Percentiles rank a stretch among this genome's conserved stretches.
phyloP scores from a whole-genome alignment of 768 basidiomycete species.

The Boletus eberwhitei region DNA sequence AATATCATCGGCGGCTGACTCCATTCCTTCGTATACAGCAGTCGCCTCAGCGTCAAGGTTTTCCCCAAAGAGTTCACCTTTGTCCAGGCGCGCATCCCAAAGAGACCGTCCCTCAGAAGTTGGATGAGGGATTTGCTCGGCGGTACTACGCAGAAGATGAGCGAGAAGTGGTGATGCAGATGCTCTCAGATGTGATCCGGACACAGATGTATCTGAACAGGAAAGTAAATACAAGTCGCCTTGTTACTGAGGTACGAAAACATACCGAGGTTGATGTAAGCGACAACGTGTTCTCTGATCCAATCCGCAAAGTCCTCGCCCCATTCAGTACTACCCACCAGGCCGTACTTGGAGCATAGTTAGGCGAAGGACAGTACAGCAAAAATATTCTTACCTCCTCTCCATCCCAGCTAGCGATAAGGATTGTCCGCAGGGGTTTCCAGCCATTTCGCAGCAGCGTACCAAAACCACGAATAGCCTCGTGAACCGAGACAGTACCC shows the following conservation, averaged over 20 bases:
- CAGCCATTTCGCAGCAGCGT: constrained; percentile 52
- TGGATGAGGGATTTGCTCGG: constrained; percentile 72
- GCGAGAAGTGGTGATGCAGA: constrained; percentile 79
- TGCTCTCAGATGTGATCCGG: constrained; percentile 49
- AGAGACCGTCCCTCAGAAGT: constrained; percentile 59
- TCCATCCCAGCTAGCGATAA: constrained; percentile 80
- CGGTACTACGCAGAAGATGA: constrained; percentile 64
- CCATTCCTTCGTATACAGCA: constrained; percentile 24
- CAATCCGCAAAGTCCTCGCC: constrained; percentile 88
- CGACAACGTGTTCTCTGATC: constrained; percentile 76
- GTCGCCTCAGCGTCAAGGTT: constrained; percentile 29
- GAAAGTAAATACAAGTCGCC: constrained; percentile 25
- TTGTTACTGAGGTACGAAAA: constrained; percentile 28
- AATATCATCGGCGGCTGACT: constrained; percentile 29
- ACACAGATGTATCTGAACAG: constrained; percentile 49
- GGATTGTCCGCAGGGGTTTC: constrained; percentile 67
- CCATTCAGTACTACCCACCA: constrained; percentile 90
- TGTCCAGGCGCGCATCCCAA: constrained; percentile 73
- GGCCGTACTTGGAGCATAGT: constrained; percentile 46
- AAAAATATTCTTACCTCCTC: constrained; percentile 48
- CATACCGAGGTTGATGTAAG: constrained; percentile 81
- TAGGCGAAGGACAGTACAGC: neutral
- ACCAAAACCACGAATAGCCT: constrained; percentile 56
- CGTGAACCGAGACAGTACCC: constrained; percentile 54
- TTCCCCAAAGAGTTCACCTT: constrained; percentile 38